Evolutionary conservation across 805 yeast species (phyloP).

Genomic region (Myxozyma kluyveri): DNA sequence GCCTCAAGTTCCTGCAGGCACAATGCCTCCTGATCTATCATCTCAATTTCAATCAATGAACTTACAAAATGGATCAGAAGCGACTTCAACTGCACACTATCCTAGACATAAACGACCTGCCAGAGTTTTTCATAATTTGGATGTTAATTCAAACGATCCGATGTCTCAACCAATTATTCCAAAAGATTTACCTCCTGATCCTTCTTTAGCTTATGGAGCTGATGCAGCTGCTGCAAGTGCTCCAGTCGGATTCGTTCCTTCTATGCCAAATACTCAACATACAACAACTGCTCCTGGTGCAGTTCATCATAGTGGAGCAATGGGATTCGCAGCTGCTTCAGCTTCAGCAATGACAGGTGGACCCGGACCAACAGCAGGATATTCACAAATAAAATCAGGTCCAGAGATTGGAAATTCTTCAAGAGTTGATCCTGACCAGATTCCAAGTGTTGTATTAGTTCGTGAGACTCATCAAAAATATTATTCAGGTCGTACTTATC

Average conservation of each 20-base stretch:
- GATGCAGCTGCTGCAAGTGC: constrained; percentile 9
- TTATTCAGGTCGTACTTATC: constrained; percentile 49
- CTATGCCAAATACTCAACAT: background rate
- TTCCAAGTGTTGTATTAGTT: constrained; percentile 43
- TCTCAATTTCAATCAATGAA: too few relatives aligned
- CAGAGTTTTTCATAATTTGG: constrained; percentile 22
- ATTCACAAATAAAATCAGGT: background rate
- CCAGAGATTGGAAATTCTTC: constrained; percentile 1
- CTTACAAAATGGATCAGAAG: too few relatives aligned
- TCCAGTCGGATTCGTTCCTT: constrained; percentile 7
- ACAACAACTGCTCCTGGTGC: constrained; percentile 6
- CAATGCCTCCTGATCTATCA: too few relatives aligned
- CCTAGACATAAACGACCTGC: constrained; percentile 23
- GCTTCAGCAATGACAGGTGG: constrained; percentile 13
- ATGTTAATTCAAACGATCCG: constrained; percentile 12
- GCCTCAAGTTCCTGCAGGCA: too few relatives aligned
- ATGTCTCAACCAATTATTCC: constrained; percentile 20
- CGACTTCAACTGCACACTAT: background rate
- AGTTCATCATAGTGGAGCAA: background rate
- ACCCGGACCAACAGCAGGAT: background rate
- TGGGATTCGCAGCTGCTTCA: constrained; percentile 8
- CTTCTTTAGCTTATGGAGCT: constrained; percentile 8
- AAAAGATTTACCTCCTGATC: constrained; percentile 12
- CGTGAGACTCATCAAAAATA: constrained; percentile 37
- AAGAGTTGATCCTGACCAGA: constrained; percentile 28